Evolutionary conservation across 352 stramenopile genomes (phyloP).

Genomic region (Phytopythium kandeliae): DNA sequence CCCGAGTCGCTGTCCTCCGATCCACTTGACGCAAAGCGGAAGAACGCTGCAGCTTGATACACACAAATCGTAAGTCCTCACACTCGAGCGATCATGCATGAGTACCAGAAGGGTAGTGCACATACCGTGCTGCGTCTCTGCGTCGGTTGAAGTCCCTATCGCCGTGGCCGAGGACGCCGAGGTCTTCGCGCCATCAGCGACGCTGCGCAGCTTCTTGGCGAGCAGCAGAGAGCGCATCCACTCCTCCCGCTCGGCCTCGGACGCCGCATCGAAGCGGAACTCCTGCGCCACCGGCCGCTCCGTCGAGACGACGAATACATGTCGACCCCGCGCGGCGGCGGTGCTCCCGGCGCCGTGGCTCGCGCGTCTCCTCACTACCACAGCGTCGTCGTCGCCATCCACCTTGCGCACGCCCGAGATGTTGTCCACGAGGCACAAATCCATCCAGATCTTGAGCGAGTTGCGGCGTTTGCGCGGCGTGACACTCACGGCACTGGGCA

Average conservation of each 20-base stretch:
- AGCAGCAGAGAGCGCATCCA: conserved; percentile 37
- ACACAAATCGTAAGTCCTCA: not conserved
- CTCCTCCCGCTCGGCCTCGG: conserved; percentile 29
- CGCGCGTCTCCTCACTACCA: conserved; percentile 7
- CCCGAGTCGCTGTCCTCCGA: conserved; percentile 40
- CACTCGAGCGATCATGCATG: not conserved
- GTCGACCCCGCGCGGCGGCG: conserved; percentile 1
- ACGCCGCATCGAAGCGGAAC: conserved; percentile 34
- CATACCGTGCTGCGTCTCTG: conserved; percentile 11
- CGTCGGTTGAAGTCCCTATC: not conserved
- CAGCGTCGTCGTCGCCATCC: conserved; percentile 7
- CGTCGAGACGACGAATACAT: conserved; percentile 31
- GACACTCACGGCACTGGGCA: conserved; percentile 13
- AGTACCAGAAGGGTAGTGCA: no score
- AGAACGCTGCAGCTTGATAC: conserved; percentile 22
- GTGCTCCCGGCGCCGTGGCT: conserved; percentile 9
- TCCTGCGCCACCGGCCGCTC: conserved; percentile 13
- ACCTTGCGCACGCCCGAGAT: conserved; percentile 27
- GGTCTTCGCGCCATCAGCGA: conserved; percentile 1
- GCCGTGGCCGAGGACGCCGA: not conserved
- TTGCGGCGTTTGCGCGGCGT: conserved; percentile 38
- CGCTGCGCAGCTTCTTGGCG: conserved; percentile 26
- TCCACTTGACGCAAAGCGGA: conserved; percentile 44
- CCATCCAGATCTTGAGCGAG: conserved; percentile 45
- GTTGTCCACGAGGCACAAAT: conserved; percentile 30